Conservation (phyloP, 495 filamentous ascomycete species). For the Geoglossum glabrum region DNA sequence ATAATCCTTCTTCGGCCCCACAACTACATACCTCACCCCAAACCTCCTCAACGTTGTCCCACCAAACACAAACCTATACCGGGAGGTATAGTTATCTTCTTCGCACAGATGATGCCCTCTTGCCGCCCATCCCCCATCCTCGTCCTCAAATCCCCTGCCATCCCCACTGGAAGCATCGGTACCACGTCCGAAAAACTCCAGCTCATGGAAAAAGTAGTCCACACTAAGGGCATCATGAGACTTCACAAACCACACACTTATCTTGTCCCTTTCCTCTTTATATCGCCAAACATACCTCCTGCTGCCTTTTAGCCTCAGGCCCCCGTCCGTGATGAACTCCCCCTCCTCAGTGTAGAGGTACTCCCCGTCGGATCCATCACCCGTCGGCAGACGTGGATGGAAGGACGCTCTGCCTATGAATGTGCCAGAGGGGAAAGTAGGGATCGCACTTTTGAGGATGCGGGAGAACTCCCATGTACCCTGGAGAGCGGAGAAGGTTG, state of each 20-base stretch:
- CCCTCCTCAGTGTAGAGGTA: conserved; percentile 13
- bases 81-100: conserved; percentile 11
- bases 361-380: conserved; percentile 5
- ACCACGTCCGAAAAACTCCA: conserved; percentile 6
- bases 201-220: conserved; percentile 14
- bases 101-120: conserved; percentile 14
- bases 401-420: conserved; percentile 13
- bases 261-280: background rate
- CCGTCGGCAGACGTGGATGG: conserved; percentile 4
- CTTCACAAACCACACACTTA: conserved; percentile 18
- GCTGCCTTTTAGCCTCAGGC: conserved; percentile 8
- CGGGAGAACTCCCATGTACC: conserved; percentile 11
- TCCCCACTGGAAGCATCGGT: background rate
- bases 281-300: conserved; percentile 16
- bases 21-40: conserved; percentile 10
- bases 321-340: conserved; percentile 9
- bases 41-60: conserved; percentile 4
- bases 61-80: conserved; percentile 10
- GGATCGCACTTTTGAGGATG: conserved; percentile 2
- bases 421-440: conserved; percentile 7
- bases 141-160: background rate
- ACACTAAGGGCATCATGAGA: conserved; percentile 8
- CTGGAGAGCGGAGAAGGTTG: conserved; percentile 7
- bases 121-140: background rate
- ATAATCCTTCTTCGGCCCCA: conserved; percentile 15